Evolutionary conservation across 2,329 filamentous ascomycete genomes (phyloP).

Genomic region (Fusarium sp.): DNA sequence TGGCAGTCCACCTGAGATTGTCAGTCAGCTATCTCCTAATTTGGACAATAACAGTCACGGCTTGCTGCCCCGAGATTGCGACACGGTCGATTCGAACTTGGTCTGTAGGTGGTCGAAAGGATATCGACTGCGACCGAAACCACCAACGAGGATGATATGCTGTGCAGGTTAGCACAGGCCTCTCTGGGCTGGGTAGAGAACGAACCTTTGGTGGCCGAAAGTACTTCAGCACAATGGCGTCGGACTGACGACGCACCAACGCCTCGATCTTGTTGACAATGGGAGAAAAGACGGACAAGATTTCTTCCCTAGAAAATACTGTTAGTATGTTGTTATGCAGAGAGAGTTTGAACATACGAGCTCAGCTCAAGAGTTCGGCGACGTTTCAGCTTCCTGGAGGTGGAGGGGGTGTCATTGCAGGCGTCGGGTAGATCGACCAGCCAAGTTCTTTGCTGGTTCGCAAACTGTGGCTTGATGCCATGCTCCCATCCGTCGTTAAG

Average conservation of each 20-base stretch:
- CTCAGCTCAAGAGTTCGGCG: constrained; percentile 8
- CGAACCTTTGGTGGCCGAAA: constrained; percentile 42
- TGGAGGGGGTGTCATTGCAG: fast-evolving
- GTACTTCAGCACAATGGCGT: constrained; percentile 27
- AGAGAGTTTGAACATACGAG: background rate
- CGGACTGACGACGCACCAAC: constrained; percentile 43
- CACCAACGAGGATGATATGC: constrained; percentile 55
- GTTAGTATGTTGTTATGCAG: background rate
- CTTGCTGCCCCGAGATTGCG: constrained; percentile 46
- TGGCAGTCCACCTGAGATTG: constrained; percentile 48
- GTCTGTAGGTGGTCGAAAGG: constrained; percentile 39
- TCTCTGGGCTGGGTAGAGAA: background rate
- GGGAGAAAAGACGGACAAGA: constrained; percentile 40
- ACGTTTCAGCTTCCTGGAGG: constrained; percentile 12
- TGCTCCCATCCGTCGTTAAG: constrained; percentile 47
- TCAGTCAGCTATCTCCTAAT: background rate
- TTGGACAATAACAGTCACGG: constrained; percentile 47
- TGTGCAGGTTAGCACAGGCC: constrained; percentile 15
- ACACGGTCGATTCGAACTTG: constrained; percentile 25
- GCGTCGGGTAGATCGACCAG: constrained; percentile 30
- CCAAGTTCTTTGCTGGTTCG: constrained; percentile 25
- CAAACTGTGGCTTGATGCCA: constrained; percentile 44
- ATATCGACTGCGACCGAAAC: constrained; percentile 51
- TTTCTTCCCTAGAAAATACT: constrained; percentile 25
- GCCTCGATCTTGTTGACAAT: constrained; percentile 31